A percentile compares a stretch with the other conserved stretches of the same genome.
phyloP scores from a whole-genome alignment of 2,329 filamentous ascomycete genomes.

The Nemania serpens region DNA sequence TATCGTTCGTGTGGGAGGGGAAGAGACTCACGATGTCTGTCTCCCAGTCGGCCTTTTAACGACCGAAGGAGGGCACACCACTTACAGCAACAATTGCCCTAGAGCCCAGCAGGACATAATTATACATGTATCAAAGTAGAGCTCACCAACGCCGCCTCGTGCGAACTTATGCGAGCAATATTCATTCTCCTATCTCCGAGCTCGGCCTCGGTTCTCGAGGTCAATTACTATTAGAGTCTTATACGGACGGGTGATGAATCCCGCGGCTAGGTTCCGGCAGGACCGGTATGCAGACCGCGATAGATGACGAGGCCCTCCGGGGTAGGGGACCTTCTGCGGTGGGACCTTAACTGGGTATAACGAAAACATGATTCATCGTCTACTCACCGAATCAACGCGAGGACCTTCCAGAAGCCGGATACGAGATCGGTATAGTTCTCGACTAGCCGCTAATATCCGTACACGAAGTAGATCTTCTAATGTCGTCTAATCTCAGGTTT shows the following conservation, averaged over 20 bases:
- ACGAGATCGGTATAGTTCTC: constrained; percentile 10
- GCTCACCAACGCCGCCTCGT: background rate
- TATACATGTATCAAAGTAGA: background rate
- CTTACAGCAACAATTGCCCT: constrained; percentile 1
- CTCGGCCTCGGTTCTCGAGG: background rate
- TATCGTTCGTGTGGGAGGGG: background rate
- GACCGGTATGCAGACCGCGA: constrained; percentile 8
- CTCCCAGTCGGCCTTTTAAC: constrained; percentile 8
- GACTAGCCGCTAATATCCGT: constrained; percentile 1
- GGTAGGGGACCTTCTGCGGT: background rate
- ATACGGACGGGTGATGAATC: background rate
- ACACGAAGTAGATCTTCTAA: background rate
- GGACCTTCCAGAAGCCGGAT: constrained; percentile 16
- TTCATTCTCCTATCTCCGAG: background rate
- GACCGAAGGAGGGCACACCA: constrained; percentile 4
- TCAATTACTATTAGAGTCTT: background rate
- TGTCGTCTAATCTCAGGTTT: background rate
- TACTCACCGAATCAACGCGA: background rate
- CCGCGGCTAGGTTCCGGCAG: constrained; percentile 4
- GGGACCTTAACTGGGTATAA: background rate
- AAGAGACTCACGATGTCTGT: background rate
- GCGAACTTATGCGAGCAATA: background rate
- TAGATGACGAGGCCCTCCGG: constrained; percentile 23
- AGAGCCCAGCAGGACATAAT: background rate
- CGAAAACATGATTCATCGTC: too few relatives aligned